These are phyloP conservation scores for Clohesyomyces aquaticus DNA, from an alignment of 495 filamentous ascomycete species.

Conservation along the genomic window DNA sequence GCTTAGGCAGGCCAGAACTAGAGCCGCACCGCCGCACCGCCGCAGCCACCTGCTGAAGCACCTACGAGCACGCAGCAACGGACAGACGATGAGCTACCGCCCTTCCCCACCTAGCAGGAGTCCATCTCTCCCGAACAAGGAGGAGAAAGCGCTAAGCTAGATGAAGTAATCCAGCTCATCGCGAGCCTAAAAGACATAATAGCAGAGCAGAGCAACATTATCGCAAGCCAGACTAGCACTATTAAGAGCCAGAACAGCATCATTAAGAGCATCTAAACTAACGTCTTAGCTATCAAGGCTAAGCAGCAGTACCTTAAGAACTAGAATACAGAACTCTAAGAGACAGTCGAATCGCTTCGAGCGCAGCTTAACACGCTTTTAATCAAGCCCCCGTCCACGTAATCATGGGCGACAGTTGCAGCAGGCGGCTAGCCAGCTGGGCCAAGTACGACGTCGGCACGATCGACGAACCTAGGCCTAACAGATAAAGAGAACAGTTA, in stretches of 20 bases:
- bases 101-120: background rate
- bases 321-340: slow-evolving; percentile 7
- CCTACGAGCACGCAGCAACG: too few relatives aligned
- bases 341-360: background rate
- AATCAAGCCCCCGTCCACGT: background rate
- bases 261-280: slow-evolving; percentile 9
- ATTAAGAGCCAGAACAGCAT: slow-evolving; percentile 13
- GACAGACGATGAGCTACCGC: slow-evolving; percentile 3
- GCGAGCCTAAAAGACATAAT: slow-evolving; percentile 10
- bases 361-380: slow-evolving; percentile 5
- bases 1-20: slow-evolving; percentile 5
- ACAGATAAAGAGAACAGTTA: background rate
- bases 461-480: background rate
- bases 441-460: background rate
- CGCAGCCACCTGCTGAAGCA: too few relatives aligned
- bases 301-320: slow-evolving; percentile 7
- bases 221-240: slow-evolving; percentile 5
- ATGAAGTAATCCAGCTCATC: background rate
- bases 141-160: background rate
- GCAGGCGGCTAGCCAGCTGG: background rate
- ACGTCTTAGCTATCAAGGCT: background rate
- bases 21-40: too few relatives aligned
- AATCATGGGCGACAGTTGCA: background rate
- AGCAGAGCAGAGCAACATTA: slow-evolving; percentile 14
- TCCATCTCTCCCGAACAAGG: background rate